These are phyloP conservation scores for Corylus americana DNA, from an alignment of 306 rosid species.

Conservation along the genomic window DNA sequence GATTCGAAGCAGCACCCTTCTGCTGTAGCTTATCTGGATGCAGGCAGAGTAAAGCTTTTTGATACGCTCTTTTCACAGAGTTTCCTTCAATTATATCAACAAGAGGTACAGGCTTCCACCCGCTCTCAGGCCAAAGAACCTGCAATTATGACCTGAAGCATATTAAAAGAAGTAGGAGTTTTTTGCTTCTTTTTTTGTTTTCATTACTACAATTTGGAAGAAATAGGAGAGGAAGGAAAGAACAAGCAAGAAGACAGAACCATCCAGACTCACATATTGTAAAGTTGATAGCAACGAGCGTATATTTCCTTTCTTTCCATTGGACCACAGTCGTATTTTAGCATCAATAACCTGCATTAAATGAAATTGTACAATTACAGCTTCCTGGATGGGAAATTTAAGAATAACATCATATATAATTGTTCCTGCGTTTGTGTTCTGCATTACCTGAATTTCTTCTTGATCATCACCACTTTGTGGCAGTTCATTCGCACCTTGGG, in stretches of 20 bases:
- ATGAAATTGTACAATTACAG: constrained; percentile 21
- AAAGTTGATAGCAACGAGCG: constrained; percentile 89
- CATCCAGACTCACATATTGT: constrained; percentile 63
- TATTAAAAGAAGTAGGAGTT: neutral
- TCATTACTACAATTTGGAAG: neutral
- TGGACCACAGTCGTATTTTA: constrained; percentile 82
- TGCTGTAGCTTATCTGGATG: constrained; percentile 99
- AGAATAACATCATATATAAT: constrained; percentile 6
- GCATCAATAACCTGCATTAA: constrained; percentile 61
- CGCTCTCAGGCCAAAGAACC: constrained; percentile 92
- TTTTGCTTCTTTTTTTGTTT: too few relatives aligned
- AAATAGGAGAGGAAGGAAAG: neutral
- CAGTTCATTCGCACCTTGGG: constrained; percentile 50
- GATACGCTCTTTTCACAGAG: constrained; percentile 90
- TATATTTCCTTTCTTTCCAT: constrained; percentile 88
- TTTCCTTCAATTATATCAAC: constrained; percentile 90
- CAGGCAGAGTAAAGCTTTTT: constrained; percentile 82
- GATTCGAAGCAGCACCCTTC: constrained; percentile 77
- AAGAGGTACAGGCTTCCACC: constrained; percentile 94
- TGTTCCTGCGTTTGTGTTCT: constrained; percentile 11
- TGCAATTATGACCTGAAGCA: constrained; percentile 32
- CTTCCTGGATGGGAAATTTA: constrained; percentile 1
- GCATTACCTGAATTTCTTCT: constrained; percentile 65
- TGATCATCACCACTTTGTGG: constrained; percentile 27
- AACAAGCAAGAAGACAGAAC: constrained; percentile 5